Conservation (phyloP, 2,329 filamentous ascomycete genomes). For the Lecanoromycetidae sp. region DNA sequence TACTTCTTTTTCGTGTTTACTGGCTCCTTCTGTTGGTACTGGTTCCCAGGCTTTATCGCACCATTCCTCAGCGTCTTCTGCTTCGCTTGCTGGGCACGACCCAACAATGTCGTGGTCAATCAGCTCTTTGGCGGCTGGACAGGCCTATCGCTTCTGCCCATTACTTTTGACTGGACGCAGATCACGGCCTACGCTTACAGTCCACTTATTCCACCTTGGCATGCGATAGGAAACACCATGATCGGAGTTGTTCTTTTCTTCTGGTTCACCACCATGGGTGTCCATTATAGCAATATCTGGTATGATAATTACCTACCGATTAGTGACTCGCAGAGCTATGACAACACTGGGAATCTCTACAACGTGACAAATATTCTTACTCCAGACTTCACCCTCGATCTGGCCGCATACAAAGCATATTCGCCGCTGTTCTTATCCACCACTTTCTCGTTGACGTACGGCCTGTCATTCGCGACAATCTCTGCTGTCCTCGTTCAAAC, state of each 20-base stretch:
- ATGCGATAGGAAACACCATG: conserved; percentile 60
- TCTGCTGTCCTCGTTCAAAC: conserved; percentile 58
- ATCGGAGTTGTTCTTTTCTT: conserved; percentile 56
- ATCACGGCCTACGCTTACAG: conserved; percentile 56
- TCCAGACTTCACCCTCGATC: conserved; percentile 49
- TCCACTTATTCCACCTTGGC: conserved; percentile 59
- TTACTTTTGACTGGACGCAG: conserved; percentile 68
- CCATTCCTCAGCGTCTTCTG: conserved; percentile 60
- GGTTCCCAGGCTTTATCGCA: conserved; percentile 56
- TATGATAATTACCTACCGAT: conserved; percentile 55
- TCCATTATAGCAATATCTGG: conserved; percentile 57
- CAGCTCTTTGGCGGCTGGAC: conserved; percentile 60
- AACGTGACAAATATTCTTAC: conserved; percentile 54
- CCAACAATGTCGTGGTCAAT: conserved; percentile 55
- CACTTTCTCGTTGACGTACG: conserved; percentile 58
- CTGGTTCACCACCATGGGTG: conserved; percentile 43
- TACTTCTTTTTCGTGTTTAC: conserved; percentile 51
- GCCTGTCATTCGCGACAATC: conserved; percentile 60
- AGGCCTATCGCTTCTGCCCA: conserved; percentile 55
- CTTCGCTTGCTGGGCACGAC: conserved; percentile 60
- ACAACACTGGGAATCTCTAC: conserved; percentile 55
- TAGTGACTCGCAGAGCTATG: conserved; percentile 57
- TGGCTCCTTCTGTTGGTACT: conserved; percentile 53
- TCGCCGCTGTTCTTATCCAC: conserved; percentile 60
- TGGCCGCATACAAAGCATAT: conserved; percentile 52